Percentiles rank a stretch among this genome's conserved stretches.
Evolutionary conservation across 2,329 filamentous ascomycete genomes (phyloP).

Genomic region (Nemania sp.): DNA sequence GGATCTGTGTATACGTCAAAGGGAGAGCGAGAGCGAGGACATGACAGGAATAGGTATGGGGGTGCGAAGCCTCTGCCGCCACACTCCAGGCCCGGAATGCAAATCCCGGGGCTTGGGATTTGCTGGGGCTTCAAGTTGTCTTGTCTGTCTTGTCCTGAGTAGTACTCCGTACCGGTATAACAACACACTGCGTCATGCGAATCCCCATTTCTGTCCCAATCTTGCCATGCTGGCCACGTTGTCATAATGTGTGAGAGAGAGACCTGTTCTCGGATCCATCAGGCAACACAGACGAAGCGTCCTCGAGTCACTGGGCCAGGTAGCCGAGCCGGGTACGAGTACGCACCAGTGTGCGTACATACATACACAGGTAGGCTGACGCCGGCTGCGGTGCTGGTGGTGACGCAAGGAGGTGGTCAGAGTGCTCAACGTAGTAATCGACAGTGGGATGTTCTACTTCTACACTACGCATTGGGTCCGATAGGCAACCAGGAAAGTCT

Average conservation of each 20-base stretch:
- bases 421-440: slow-evolving; percentile 13
- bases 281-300: slow-evolving; percentile 13
- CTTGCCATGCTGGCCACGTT: slow-evolving; percentile 12
- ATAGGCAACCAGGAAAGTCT: background rate
- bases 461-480: slow-evolving; percentile 2
- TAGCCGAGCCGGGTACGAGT: background rate
- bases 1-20: background rate
- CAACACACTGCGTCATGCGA: background rate
- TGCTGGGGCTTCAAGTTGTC: background rate
- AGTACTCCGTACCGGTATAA: background rate
- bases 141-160: background rate
- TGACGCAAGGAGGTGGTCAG: slow-evolving; percentile 12
- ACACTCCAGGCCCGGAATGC: slow-evolving; percentile 8
- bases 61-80: slow-evolving; percentile 3
- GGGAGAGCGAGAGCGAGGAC: background rate
- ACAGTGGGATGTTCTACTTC: slow-evolving; percentile 4
- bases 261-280: slow-evolving; percentile 9
- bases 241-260: slow-evolving; percentile 8
- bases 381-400: slow-evolving; percentile 3
- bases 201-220: background rate
- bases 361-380: slow-evolving; percentile 13
- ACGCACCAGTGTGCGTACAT: background rate
- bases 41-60: background rate
- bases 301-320: slow-evolving; percentile 6
- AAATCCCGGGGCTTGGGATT: slow-evolving; percentile 7